Percentiles rank a stretch among this genome's conserved stretches.
Conservation (phyloP, 306 rosid species). For the Gastrolobium villosum region DNA sequence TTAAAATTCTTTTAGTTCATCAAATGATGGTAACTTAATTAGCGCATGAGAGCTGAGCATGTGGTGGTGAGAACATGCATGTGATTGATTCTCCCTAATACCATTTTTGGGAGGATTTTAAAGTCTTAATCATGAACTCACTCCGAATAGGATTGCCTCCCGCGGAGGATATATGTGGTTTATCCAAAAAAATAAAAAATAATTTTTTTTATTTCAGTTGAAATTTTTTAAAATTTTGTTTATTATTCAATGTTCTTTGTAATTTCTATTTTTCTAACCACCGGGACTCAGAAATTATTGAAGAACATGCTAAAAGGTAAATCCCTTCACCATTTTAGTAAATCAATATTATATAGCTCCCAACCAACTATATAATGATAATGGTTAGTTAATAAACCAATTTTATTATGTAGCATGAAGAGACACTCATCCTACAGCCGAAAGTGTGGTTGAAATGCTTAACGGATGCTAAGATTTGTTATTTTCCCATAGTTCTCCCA, state of each 20-base stretch:
- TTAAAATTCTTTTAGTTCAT: background rate
- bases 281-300: background rate
- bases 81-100: no score
- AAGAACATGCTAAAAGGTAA: slow-evolving; percentile 14
- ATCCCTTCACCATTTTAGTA: background rate
- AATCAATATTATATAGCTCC: background rate
- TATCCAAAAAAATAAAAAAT: no score
- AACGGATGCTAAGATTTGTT: background rate
- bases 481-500: slow-evolving; percentile 30
- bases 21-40: no score
- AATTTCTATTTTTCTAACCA: background rate
- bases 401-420: slow-evolving; percentile 15
- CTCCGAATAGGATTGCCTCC: no score
- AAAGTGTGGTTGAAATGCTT: slow-evolving; percentile 53
- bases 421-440: slow-evolving; percentile 40
- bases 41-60: no score
- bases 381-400: slow-evolving; percentile 5
- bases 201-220: no score
- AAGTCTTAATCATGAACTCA: no score
- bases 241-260: no score
- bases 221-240: no score
- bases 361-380: slow-evolving; percentile 36
- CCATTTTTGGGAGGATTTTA: no score
- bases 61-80: no score
- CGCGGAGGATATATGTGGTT: no score